Conservation (phyloP, 1,284 basidiomycete genomes). For the Phellopilus nigrolimitatus region DNA sequence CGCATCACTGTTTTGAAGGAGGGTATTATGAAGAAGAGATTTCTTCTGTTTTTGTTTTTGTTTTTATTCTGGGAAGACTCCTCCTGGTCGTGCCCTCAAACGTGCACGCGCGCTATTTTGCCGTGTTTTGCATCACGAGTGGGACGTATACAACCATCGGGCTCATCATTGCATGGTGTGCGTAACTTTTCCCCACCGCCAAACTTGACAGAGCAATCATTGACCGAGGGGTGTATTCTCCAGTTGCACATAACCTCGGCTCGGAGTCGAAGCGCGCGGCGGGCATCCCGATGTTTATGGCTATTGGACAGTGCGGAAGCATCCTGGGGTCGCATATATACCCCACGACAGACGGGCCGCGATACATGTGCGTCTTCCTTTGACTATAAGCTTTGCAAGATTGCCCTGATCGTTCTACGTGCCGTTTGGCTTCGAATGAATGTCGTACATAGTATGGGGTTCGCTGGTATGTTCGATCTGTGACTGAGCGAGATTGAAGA, state of each 20-base stretch:
- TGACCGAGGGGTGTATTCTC: too few species aligned
- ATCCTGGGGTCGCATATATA: constrained; percentile 69
- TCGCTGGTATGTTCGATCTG: constrained; percentile 45
- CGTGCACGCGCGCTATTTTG: constrained; percentile 56
- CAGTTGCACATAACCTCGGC: constrained; percentile 72
- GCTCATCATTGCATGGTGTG: constrained; percentile 69
- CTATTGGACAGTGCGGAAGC: constrained; percentile 70
- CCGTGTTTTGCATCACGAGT: constrained; percentile 63
- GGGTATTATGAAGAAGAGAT: not conserved
- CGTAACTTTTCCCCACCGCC: constrained; percentile 26
- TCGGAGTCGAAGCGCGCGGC: constrained; percentile 75
- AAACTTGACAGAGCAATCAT: too few species aligned
- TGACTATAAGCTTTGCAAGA: not conserved
- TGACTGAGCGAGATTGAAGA: not conserved
- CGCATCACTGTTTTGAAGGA: too few species aligned
- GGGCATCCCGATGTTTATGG: constrained; percentile 70
- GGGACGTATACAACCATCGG: constrained; percentile 69
- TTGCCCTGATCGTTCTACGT: not conserved
- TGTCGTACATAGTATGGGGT: constrained; percentile 67
- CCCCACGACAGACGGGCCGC: constrained; percentile 57
- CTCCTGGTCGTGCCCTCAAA: constrained; percentile 43
- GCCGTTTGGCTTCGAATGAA: not conserved
- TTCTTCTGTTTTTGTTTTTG: not conserved
- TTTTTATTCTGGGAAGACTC: constrained; percentile 34
- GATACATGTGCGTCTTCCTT: constrained; percentile 47